Conservation (phyloP, 148 eudicot genomes). For the Mesembryanthemum crystallinum region DNA sequence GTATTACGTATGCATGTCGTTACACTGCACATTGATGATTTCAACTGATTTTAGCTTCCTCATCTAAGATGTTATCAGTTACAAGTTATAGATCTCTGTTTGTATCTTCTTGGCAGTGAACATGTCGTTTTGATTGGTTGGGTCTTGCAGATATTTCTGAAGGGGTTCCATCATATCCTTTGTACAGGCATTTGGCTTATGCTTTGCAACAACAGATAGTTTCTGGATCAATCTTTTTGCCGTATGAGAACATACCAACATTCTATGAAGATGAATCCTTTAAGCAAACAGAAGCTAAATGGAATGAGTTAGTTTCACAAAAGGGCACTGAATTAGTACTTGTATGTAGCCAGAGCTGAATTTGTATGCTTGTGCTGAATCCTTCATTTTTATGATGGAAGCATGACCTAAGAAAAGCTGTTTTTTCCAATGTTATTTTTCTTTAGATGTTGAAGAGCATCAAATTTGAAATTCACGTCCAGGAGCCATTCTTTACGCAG, state of each 20-base stretch:
- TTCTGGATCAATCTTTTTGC: conserved; percentile 39
- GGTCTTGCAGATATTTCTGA: conserved; percentile 36
- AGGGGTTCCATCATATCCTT: conserved; percentile 62
- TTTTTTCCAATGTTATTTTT: background rate
- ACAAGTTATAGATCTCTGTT: background rate
- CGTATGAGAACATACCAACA: conserved; percentile 25
- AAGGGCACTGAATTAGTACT: conserved; percentile 55
- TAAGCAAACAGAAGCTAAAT: conserved; percentile 42
- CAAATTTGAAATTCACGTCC: conserved; percentile 74
- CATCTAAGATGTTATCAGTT: background rate
- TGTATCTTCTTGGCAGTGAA: background rate
- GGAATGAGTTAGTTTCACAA: conserved; percentile 46
- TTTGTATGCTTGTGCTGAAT: background rate
- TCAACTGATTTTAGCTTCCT: background rate
- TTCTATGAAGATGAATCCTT: conserved; percentile 34
- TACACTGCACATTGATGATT: background rate
- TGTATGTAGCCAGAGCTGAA: conserved; percentile 37
- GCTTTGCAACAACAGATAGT: conserved; percentile 47
- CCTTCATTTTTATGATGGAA: background rate
- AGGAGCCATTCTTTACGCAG: conserved; percentile 82
- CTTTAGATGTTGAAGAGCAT: conserved; percentile 53
- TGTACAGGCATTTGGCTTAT: conserved; percentile 62
- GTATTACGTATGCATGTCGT: background rate
- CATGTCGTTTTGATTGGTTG: background rate
- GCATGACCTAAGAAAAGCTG: background rate